Evolutionary conservation across 805 yeast genomes (phyloP).

Genomic region (Yarrowia sp.): DNA sequence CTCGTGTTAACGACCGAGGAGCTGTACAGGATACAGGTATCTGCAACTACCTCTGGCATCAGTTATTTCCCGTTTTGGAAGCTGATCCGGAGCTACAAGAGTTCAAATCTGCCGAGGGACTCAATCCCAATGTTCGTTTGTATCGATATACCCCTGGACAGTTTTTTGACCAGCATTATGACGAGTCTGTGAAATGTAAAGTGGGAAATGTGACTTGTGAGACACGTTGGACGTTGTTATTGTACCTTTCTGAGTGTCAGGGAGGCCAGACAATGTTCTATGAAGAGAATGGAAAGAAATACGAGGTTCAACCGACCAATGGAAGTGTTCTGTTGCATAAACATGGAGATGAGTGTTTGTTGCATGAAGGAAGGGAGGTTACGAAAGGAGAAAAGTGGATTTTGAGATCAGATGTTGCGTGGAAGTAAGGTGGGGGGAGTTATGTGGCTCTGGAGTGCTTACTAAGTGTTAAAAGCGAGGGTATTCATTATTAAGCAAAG

Average conservation of each 20-base stretch:
- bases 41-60: constrained; percentile 47
- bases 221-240: constrained; percentile 59
- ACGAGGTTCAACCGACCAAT: constrained; percentile 47
- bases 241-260: constrained; percentile 52
- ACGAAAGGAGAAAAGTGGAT: constrained; percentile 59
- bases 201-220: constrained; percentile 40
- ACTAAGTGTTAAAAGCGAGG: too few relatives aligned
- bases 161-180: constrained; percentile 60
- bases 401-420: constrained; percentile 55
- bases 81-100: neutral
- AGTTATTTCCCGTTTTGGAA: constrained; percentile 36
- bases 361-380: constrained; percentile 58
- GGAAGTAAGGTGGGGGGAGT: neutral
- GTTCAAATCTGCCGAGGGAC: constrained; percentile 39
- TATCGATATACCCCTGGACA: constrained; percentile 58
- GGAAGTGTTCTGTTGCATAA: constrained; percentile 63
- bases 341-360: constrained; percentile 63
- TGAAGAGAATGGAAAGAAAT: constrained; percentile 34
- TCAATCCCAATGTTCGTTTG: constrained; percentile 56
- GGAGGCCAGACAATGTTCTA: constrained; percentile 65
- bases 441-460: too few relatives aligned
- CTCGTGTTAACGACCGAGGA: constrained; percentile 55
- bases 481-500: too few relatives aligned
- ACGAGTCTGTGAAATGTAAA: constrained; percentile 49
- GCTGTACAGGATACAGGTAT: constrained; percentile 42